These are phyloP conservation scores for Acacia concinna DNA, from an alignment of 331 rosid genomes.

Conservation along the genomic window DNA sequence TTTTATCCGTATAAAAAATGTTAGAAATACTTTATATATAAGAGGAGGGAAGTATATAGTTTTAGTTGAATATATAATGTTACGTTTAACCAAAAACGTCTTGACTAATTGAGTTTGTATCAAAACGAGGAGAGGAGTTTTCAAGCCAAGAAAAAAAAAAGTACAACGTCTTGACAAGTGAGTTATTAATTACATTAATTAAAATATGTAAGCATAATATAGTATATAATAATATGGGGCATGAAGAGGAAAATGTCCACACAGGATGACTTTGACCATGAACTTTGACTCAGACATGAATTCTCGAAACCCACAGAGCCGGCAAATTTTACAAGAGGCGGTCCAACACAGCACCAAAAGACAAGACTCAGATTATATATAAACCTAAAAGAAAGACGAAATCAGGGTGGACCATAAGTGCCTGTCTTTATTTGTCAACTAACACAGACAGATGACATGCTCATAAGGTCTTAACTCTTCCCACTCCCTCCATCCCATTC, in stretches of 20 bases:
- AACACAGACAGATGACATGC: not conserved
- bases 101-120: too few species aligned
- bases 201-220: not conserved
- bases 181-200: not conserved
- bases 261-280: not conserved
- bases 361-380: not conserved
- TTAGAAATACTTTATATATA: too few species aligned
- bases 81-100: not conserved
- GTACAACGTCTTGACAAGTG: not conserved
- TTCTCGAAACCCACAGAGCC: not conserved
- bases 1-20: too few species aligned
- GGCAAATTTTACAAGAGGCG: not conserved
- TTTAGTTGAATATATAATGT: not conserved
- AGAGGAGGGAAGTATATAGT: too few species aligned
- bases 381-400: not conserved
- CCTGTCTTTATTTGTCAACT: not conserved
- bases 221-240: not conserved
- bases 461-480: not conserved
- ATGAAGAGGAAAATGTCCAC: not conserved
- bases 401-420: not conserved
- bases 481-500: not conserved
- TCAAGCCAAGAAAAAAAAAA: not conserved
- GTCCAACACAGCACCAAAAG: not conserved
- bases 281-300: not conserved
- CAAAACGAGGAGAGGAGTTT: not conserved